Conservation (phyloP, 176 grass and related monocot species). For the Puya raimondii region DNA sequence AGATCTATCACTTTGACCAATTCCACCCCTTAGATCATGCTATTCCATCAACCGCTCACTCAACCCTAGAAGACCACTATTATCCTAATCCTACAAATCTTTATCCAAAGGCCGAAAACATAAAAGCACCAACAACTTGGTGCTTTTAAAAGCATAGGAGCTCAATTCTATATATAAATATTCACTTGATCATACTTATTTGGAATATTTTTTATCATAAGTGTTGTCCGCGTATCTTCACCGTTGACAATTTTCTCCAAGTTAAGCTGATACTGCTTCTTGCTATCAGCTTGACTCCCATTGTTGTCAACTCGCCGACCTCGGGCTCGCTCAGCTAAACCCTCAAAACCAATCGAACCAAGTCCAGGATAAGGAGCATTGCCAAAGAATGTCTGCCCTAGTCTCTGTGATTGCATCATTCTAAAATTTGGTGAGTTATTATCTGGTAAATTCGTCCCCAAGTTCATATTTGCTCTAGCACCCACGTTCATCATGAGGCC, state of each 20-base stretch:
- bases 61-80: background rate
- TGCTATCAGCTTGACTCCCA: slow-evolving; percentile 56
- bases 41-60: no score
- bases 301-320: slow-evolving; percentile 40
- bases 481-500: slow-evolving; percentile 51
- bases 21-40: no score
- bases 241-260: slow-evolving; percentile 77
- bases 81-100: background rate
- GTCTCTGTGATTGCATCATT: slow-evolving; percentile 41
- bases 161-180: background rate
- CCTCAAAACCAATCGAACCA: slow-evolving; percentile 44
- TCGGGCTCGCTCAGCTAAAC: slow-evolving; percentile 33
- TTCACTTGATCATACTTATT: slow-evolving; percentile 53
- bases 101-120: no score
- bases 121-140: no score
- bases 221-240: slow-evolving; percentile 71
- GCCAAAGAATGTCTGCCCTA: slow-evolving; percentile 43
- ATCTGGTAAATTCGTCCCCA: slow-evolving; percentile 39
- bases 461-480: slow-evolving; percentile 25
- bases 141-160: no score
- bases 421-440: slow-evolving; percentile 59
- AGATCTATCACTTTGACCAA: no score
- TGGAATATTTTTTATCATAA: slow-evolving; percentile 98
- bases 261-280: slow-evolving; percentile 88
- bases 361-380: slow-evolving; percentile 47